Base-by-base conservation (phyloP, 352 stramenopile species). In the Phytophthora pinifolia region DNA sequence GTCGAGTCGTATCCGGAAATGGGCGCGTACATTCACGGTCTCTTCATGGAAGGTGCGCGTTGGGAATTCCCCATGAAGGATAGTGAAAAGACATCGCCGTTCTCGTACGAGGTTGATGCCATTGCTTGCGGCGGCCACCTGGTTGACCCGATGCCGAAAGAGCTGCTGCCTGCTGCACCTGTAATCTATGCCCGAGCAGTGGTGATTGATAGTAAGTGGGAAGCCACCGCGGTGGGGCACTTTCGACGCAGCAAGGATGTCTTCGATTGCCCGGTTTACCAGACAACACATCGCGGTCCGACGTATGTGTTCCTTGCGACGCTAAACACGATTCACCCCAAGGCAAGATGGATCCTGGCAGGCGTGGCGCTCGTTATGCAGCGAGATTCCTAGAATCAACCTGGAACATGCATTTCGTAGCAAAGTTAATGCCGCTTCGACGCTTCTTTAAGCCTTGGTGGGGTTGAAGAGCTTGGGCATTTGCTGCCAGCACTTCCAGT, bases 301-400 rank as follows among this genome's bases (percentile, higher is more conserved):
- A 98, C 93, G 14, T 99, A 97, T 65, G 81, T 98, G 7, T 98
- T 98, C 65, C 72, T 98, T n/a, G 93, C 94, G 14, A 98, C 96
- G 38, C 71, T 99, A 13, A 90, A 91, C 60, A 98, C 92, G 9
- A 65, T 74, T 10, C 66, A 75, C 8, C 53, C 70, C 7, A 86
- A 91, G 54, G 70, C 79, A 35, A 98, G 98, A 66, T 99, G 96
- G 96, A 89, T 90, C 12, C 54, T 98, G 20, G 93, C 92, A 7
- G 95, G 93, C 6, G 74, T 93, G n/a, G 92, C 94, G 6, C 72
- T 99, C 18, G 65, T 98, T 6, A 83, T 98, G 69, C 94, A 98
- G 66, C 92, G 80, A 56, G 94, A 98, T 68, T 66, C 78, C 27
- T 96, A 85, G 35, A 53, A 4, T 32, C 35, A 34, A 29, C 38